Evolutionary conservation across 345 rosid genomes (phyloP), one percentile per base, ranked within the genome.

Genomic region (Kandelia obovata): DNA sequence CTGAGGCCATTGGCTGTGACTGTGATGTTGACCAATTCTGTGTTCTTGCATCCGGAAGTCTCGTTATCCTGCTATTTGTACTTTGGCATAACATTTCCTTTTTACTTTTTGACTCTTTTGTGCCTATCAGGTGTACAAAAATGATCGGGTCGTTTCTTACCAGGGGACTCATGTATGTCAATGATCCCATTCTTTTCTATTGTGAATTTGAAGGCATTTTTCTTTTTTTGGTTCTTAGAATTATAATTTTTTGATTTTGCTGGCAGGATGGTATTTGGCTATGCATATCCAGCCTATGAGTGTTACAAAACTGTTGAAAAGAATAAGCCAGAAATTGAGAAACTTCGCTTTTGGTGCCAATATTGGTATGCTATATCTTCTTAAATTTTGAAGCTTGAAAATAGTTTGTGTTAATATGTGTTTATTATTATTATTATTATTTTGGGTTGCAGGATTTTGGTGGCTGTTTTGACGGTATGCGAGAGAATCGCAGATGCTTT

Each of bases 401-500:
- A 30, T 4, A 15, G 23, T 2, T 58, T 20, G 59, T 31, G 46
- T 91, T 51, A 30, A 58, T 20, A 2, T 6, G 31, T 46, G 17
- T 46, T 2, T 37, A 1, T 19, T 31, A 4, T 31, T 31, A 4
- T 31, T 4, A 31, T 28, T 28, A 1, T 28, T 28, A n/a, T 59
- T 56, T 57, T 3, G 63, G 65, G 2, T 77, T 79, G 64, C 81
- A 89, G 95, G 95, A 85, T 89, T 73, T 79, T 89, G 69, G 91
- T 89, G 68, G 87, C 89, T 7, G 73, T 81, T 31, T 78, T 89
- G 67, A 83, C 89, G 53, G 87, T 87, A 70, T 66, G 82, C 49
- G 95, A 85, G 81, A 81, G 89, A 81, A 17, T 83, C 62, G 95
- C 88, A 5, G 91, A 89, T 83, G 71, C 83, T 61, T 87, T 87